These are phyloP conservation scores for Xylariaceae sp. DNA, from an alignment of 2,329 filamentous ascomycete genomes.

Conservation along the genomic window DNA sequence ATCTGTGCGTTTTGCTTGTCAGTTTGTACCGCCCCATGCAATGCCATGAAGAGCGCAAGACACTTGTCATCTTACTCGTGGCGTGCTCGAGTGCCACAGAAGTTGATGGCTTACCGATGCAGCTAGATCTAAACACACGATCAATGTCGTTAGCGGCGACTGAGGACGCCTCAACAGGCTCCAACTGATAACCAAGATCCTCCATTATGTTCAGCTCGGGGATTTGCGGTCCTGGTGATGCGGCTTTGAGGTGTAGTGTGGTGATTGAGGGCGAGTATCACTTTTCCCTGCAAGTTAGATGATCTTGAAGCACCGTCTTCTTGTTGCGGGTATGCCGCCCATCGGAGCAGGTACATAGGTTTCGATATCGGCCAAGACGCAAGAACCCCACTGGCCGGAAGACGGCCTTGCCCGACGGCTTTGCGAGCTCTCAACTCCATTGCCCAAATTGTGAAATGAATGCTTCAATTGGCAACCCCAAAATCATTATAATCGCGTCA, in stretches of 20 bases:
- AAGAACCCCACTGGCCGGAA: slow-evolving; percentile 18
- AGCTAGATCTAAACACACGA: slow-evolving; percentile 58
- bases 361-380: neutral
- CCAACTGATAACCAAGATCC: slow-evolving; percentile 55
- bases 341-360: too few relatives aligned
- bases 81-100: neutral
- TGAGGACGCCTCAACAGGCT: slow-evolving; percentile 47
- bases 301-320: too few relatives aligned
- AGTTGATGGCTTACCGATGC: slow-evolving; percentile 52
- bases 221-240: too few relatives aligned
- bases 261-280: too few relatives aligned
- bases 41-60: too few relatives aligned
- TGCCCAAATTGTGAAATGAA: too few relatives aligned
- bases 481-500: too few relatives aligned
- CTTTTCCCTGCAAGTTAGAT: too few relatives aligned
- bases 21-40: neutral
- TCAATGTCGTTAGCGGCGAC: slow-evolving; percentile 57
- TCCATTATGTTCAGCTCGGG: slow-evolving; percentile 29
- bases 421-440: too few relatives aligned
- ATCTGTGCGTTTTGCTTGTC: slow-evolving; percentile 40
- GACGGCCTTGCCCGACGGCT: slow-evolving; percentile 22
- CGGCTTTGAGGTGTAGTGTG: too few relatives aligned
- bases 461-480: too few relatives aligned
- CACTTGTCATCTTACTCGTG: too few relatives aligned
- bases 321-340: neutral